phyloP scores from a whole-genome alignment of 2,329 filamentous ascomycete genomes.

The Fusarium coicis region DNA sequence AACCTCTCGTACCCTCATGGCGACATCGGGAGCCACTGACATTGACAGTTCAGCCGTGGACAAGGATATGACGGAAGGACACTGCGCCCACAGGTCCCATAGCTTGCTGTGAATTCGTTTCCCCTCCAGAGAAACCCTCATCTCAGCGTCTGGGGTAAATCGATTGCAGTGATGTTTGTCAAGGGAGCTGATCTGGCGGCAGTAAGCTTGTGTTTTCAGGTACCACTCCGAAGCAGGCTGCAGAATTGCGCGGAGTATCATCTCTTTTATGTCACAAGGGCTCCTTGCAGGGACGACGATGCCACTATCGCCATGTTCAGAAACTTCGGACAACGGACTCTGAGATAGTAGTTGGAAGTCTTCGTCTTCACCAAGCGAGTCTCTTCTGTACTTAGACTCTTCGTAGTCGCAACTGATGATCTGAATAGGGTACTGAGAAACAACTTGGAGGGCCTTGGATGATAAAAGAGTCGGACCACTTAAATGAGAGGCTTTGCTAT shows the following conservation, averaged over 20 bases:
- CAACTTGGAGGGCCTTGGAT: not conserved
- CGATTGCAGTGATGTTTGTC: slow-evolving; percentile 1
- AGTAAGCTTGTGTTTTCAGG: not conserved
- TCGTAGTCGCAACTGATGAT: slow-evolving; percentile 7
- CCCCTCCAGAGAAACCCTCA: not conserved
- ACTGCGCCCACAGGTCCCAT: slow-evolving; percentile 1
- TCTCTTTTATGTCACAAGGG: slow-evolving; percentile 1
- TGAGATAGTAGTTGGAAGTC: not conserved
- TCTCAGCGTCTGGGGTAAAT: not conserved
- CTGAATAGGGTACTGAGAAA: slow-evolving; percentile 1
- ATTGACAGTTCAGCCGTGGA: not conserved
- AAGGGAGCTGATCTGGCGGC: slow-evolving; percentile 1
- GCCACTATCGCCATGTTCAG: not conserved
- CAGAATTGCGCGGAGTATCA: not conserved
- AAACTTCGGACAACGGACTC: not conserved
- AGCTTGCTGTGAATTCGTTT: not conserved
- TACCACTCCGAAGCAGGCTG: slow-evolving; percentile 4
- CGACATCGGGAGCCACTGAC: not conserved
- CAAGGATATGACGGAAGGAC: not conserved
- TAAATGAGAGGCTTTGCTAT: not conserved
- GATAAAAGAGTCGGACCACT: not conserved
- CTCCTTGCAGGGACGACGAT: not conserved
- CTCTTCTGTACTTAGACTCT: not conserved
- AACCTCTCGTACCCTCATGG: not conserved
- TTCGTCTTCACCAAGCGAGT: not conserved